phyloP scores from a whole-genome alignment of 139 green algal species.

The Asterochloris sp. region DNA sequence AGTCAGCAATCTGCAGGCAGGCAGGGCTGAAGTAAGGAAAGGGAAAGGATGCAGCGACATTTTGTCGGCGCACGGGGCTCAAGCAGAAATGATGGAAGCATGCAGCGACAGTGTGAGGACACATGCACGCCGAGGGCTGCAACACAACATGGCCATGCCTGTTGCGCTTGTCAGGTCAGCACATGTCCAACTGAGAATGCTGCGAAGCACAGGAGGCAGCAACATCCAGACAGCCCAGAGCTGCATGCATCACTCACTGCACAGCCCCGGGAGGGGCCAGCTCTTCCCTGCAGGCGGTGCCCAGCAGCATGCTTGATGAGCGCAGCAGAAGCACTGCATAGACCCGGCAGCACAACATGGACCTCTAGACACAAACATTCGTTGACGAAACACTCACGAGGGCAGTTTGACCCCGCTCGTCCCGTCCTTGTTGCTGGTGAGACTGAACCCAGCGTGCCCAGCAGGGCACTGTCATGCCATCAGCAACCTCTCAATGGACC shows the following conservation, averaged over 20 bases:
- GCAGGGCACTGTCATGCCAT: neutral
- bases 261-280: too few relatives aligned
- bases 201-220: too few relatives aligned
- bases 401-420: neutral
- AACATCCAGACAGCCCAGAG: too few relatives aligned
- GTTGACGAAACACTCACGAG: neutral
- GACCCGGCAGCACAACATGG: too few relatives aligned
- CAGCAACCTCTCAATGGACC: neutral
- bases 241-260: too few relatives aligned
- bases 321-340: too few relatives aligned
- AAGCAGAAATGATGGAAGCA: neutral
- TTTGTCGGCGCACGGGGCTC: neutral
- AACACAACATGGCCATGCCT: neutral
- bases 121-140: neutral
- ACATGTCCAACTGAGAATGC: too few relatives aligned
- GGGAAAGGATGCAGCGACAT: neutral
- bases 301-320: too few relatives aligned
- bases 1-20: conserved; percentile 42
- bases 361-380: too few relatives aligned
- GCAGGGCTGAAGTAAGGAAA: neutral
- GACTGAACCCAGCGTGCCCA: neutral
- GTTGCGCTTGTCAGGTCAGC: neutral
- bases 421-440: too few relatives aligned
- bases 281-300: too few relatives aligned
- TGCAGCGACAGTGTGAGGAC: neutral